Evolutionary conservation across 2,329 filamentous ascomycete genomes (phyloP).

Genomic region (Calonectria pauciramosa): DNA sequence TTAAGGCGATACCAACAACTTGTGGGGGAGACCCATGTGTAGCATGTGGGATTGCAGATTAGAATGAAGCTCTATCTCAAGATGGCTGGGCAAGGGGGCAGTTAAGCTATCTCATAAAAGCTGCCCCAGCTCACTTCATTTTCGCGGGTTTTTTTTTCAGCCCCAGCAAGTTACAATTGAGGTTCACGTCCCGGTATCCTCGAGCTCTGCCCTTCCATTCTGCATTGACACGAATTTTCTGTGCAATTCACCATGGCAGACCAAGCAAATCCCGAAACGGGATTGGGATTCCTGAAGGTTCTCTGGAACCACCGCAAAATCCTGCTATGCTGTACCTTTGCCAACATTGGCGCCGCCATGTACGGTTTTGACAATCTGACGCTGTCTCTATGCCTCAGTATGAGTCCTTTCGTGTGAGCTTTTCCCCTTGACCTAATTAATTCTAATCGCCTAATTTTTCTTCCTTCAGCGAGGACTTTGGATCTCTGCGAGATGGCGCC

Average conservation of each 20-base stretch:
- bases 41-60: not conserved
- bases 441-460: not conserved
- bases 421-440: too few relatives aligned
- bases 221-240: not conserved
- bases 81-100: not conserved
- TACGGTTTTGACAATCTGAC: slow-evolving; percentile 15
- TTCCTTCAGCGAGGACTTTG: not conserved
- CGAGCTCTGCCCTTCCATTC: not conserved
- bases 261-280: not conserved
- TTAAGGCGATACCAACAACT: not conserved
- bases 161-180: not conserved
- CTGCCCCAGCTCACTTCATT: not conserved
- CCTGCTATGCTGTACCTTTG: slow-evolving; percentile 1
- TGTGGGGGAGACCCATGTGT: not conserved
- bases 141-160: not conserved
- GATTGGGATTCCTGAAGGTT: slow-evolving; percentile 1
- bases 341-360: slow-evolving; percentile 12
- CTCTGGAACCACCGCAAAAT: slow-evolving; percentile 10
- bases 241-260: not conserved
- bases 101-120: not conserved
- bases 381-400: slow-evolving; percentile 9
- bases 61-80: not conserved
- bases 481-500: not conserved
- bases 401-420: slow-evolving; percentile 8
- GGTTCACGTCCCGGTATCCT: too few relatives aligned